Conservation (phyloP, 495 filamentous ascomycete species). For the Mytilinidion resinicola region DNA sequence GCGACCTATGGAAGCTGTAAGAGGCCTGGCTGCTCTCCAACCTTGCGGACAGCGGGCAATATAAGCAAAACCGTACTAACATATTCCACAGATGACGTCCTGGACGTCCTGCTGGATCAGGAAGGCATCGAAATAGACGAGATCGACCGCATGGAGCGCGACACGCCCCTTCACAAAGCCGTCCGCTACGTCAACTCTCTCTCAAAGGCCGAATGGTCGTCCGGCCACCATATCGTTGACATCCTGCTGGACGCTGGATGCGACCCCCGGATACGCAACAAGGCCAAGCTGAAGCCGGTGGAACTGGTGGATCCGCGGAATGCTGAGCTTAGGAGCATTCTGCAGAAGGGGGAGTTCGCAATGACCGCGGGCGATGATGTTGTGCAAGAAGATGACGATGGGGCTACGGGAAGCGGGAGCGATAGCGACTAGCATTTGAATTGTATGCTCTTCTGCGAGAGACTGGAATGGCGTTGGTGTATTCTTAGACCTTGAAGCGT, state of each 20-base stretch:
- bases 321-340: conserved; percentile 53
- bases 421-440: conserved; percentile 28
- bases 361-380: conserved; percentile 34
- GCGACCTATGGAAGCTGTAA: conserved; percentile 78
- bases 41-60: background rate
- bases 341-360: conserved; percentile 68
- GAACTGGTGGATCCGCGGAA: conserved; percentile 73
- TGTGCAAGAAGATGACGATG: conserved; percentile 33
- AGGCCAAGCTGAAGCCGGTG: conserved; percentile 59
- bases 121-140: conserved; percentile 93
- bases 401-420: conserved; percentile 34
- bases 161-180: conserved; percentile 86
- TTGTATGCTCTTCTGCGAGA: background rate
- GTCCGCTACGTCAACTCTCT: conserved; percentile 70
- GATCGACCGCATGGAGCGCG: conserved; percentile 67
- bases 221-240: conserved; percentile 62
- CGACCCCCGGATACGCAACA: conserved; percentile 68
- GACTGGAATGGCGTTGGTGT: background rate
- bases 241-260: conserved; percentile 93
- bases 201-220: conserved; percentile 46
- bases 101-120: conserved; percentile 90
- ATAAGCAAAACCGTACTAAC: background rate
- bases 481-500: too few relatives aligned
- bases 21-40: conserved; percentile 29
- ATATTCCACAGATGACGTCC: conserved; percentile 62